phyloP scores from a whole-genome alignment of 768 basidiomycete species.

The Lactifluus hygrophoroides region DNA sequence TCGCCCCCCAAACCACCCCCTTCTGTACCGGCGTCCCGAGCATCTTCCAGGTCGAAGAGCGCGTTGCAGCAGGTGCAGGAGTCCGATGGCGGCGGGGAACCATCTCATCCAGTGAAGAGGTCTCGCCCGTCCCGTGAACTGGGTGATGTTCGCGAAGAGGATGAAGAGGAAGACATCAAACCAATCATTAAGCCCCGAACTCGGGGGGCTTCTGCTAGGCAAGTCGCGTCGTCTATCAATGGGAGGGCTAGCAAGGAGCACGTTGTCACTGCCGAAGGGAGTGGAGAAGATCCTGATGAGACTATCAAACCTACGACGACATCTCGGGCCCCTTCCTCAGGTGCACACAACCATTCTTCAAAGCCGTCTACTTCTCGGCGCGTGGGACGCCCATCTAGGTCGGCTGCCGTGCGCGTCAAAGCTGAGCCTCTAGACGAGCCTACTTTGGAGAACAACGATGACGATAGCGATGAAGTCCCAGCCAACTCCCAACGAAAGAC shows the following conservation, averaged over 20 bases:
- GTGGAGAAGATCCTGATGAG: slow-evolving; percentile 3
- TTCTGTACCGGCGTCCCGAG: slow-evolving; percentile 2
- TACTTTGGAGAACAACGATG: slow-evolving; percentile 7
- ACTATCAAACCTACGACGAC: slow-evolving; percentile 1
- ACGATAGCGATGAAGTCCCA: background rate
- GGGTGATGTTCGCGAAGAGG: slow-evolving; percentile 17
- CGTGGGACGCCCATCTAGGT: slow-evolving; percentile 15
- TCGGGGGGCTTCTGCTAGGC: background rate
- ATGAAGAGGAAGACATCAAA: slow-evolving; percentile 15
- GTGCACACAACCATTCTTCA: background rate
- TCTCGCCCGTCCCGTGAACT: slow-evolving; percentile 12
- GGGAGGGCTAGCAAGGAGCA: background rate
- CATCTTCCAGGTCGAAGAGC: slow-evolving; percentile 8
- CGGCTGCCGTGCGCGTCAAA: slow-evolving; percentile 11
- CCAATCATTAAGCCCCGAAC: background rate
- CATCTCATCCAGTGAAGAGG: slow-evolving; percentile 11
- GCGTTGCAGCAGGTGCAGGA: slow-evolving; percentile 1
- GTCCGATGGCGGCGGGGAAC: slow-evolving; percentile 14
- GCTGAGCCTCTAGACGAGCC: slow-evolving; percentile 15
- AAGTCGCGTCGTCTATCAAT: background rate
- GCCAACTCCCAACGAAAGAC: background rate
- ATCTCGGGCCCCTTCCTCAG: slow-evolving; percentile 4
- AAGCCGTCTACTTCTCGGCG: slow-evolving; percentile 10
- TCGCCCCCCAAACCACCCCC: slow-evolving; percentile 4
- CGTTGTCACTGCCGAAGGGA: background rate